Evolutionary conservation across 352 stramenopile species (phyloP).

Genomic region (Globisporangium carolinianum): DNA sequence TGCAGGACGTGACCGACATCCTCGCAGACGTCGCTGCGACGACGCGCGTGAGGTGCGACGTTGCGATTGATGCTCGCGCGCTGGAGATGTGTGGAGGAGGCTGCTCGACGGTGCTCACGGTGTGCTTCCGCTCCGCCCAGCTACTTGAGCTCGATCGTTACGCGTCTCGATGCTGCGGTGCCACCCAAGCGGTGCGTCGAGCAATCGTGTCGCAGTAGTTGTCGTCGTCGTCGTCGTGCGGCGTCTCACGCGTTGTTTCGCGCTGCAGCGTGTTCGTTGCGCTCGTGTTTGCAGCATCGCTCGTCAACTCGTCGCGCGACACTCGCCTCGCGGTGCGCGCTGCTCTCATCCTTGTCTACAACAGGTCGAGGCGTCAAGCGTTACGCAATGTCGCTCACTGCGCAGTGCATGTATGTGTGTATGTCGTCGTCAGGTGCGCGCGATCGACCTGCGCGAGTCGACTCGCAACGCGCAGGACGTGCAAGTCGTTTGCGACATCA

Average conservation of each 20-base stretch:
- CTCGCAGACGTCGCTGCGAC: slow-evolving; percentile 1
- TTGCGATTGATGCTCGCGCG: not conserved
- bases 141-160: not conserved
- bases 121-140: not conserved
- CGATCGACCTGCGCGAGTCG: too few relatives aligned
- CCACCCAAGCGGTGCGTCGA: not conserved
- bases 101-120: not conserved
- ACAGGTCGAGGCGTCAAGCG: not conserved
- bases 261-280: not conserved
- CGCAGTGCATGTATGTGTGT: too few relatives aligned
- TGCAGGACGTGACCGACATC: slow-evolving; percentile 1
- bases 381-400: not conserved
- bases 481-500: too few relatives aligned
- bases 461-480: too few relatives aligned
- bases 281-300: not conserved
- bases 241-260: not conserved
- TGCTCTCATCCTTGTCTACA: too few relatives aligned
- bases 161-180: not conserved
- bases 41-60: not conserved
- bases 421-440: too few relatives aligned
- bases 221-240: not conserved
- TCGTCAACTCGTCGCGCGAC: not conserved
- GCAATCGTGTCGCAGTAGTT: not conserved
- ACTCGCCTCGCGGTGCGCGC: not conserved
- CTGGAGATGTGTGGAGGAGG: not conserved